Evolutionary conservation across 116 monocot genomes (phyloP).

Genomic region (Zostera marina): DNA sequence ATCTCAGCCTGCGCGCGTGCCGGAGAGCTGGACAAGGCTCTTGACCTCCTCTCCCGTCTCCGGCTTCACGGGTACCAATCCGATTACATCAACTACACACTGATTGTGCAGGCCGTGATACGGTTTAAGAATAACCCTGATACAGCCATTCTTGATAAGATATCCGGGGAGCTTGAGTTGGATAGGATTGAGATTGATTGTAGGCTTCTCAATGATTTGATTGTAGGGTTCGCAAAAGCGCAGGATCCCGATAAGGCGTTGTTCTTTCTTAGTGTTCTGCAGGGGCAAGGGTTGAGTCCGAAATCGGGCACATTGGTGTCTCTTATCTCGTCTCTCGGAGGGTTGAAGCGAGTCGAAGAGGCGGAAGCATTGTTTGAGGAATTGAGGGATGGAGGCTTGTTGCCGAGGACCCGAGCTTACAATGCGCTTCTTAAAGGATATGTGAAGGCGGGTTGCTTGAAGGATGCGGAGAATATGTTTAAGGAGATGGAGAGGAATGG

Average conservation of each 20-base stretch:
- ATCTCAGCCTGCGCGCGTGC: conserved; percentile 40
- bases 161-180: conserved; percentile 26
- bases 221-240: conserved; percentile 48
- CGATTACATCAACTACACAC: conserved; percentile 46
- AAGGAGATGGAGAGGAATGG: conserved; percentile 55
- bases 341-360: conserved; percentile 35
- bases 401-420: conserved; percentile 56
- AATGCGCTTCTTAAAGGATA: conserved; percentile 87
- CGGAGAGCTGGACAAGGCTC: conserved; percentile 35
- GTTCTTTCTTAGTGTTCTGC: conserved; percentile 32
- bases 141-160: conserved; percentile 21
- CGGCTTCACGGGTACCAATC: conserved; percentile 39
- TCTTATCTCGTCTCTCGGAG: conserved; percentile 37
- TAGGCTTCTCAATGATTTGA: conserved; percentile 47
- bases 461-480: conserved; percentile 57
- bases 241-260: conserved; percentile 50
- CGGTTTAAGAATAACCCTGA: conserved; percentile 41
- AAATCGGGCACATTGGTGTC: conserved; percentile 48
- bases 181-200: conserved; percentile 62
- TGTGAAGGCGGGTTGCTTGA: conserved; percentile 45
- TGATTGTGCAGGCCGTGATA: conserved; percentile 40
- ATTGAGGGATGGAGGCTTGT: conserved; percentile 34
- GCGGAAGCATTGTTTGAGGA: conserved; percentile 80
- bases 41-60: conserved; percentile 38
- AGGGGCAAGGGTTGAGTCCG: conserved; percentile 70